Evolutionary conservation across 140 eudicot species (phyloP).

Genomic region (Ambrosia hybrid): DNA sequence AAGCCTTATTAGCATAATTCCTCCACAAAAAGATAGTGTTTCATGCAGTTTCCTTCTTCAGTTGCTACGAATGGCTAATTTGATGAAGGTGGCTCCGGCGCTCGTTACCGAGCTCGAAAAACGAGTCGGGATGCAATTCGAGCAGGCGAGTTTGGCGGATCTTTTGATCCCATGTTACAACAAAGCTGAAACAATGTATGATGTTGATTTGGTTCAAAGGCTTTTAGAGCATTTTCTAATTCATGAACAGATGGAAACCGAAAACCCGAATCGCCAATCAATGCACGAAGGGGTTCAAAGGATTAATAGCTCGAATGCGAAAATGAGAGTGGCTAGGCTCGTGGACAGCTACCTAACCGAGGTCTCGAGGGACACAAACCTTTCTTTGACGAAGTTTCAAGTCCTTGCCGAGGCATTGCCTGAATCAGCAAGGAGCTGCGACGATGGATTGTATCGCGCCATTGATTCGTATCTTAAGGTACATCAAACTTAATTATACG

Average conservation of each 20-base stretch:
- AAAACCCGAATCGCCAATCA: conserved; percentile 57
- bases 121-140: conserved; percentile 97
- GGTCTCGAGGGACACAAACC: conserved; percentile 73
- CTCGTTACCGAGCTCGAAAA: conserved; percentile 91
- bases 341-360: conserved; percentile 93
- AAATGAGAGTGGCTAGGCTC: conserved; percentile 88
- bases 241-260: conserved; percentile 81
- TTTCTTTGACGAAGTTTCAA: conserved; percentile 81
- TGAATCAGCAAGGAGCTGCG: conserved; percentile 91
- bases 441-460: conserved; percentile 93
- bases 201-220: conserved; percentile 92
- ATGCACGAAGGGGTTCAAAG: conserved; percentile 44
- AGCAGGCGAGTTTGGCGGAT: conserved; percentile 80
- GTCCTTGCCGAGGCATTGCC: conserved; percentile 97
- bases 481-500: background rate
- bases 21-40: conserved; percentile 83
- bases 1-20: conserved; percentile 89
- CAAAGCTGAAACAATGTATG: conserved; percentile 64
- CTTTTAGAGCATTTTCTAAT: conserved; percentile 90
- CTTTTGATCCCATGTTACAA: conserved; percentile 77
- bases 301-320: conserved; percentile 52
- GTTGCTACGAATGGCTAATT: conserved; percentile 72
- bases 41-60: conserved; percentile 86
- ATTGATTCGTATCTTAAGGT: conserved; percentile 98
- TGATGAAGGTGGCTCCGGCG: conserved; percentile 85